Conservation (phyloP, 1,284 basidiomycete genomes). For the Ceratobasidium sp. region DNA sequence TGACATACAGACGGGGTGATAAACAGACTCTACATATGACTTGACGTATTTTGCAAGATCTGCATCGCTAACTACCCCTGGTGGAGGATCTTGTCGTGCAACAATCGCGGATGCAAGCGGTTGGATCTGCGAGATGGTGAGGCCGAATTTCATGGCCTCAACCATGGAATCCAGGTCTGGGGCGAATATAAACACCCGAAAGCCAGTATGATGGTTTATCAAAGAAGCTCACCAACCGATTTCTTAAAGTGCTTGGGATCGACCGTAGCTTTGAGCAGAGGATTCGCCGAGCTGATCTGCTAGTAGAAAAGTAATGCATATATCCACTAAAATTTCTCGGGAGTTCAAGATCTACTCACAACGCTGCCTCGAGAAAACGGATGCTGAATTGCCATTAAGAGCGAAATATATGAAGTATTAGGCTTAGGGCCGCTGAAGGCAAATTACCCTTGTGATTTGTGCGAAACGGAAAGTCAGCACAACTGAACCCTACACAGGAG, state of each 20-base stretch:
- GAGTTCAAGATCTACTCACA: slow-evolving; percentile 34
- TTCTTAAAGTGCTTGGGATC: slow-evolving; percentile 42
- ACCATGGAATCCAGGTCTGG: slow-evolving; percentile 56
- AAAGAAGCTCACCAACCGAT: slow-evolving; percentile 12
- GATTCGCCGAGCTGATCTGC: slow-evolving; percentile 32
- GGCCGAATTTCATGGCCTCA: slow-evolving; percentile 56
- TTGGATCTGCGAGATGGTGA: slow-evolving; percentile 50
- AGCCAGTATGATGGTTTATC: not conserved
- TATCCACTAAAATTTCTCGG: not conserved
- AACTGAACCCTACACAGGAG: not conserved
- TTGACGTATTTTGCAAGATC: slow-evolving; percentile 44
- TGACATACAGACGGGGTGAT: slow-evolving; percentile 52
- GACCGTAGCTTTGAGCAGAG: slow-evolving; percentile 18
- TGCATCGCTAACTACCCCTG: slow-evolving; percentile 39
- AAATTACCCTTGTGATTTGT: slow-evolving; percentile 37
- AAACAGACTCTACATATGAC: slow-evolving; percentile 47
- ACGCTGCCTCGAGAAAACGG: slow-evolving; percentile 53
- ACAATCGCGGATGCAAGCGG: slow-evolving; percentile 45
- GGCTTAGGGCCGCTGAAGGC: slow-evolving; percentile 51
- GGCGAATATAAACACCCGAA: slow-evolving; percentile 51
- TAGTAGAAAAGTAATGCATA: not conserved
- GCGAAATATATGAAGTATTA: slow-evolving; percentile 51
- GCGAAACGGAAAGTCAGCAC: not conserved
- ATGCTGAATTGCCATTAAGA: slow-evolving; percentile 59
- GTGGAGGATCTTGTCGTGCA: slow-evolving; percentile 42